Conservation (phyloP, 2,329 filamentous ascomycete species). For the Phyllosticta capitalensis region DNA sequence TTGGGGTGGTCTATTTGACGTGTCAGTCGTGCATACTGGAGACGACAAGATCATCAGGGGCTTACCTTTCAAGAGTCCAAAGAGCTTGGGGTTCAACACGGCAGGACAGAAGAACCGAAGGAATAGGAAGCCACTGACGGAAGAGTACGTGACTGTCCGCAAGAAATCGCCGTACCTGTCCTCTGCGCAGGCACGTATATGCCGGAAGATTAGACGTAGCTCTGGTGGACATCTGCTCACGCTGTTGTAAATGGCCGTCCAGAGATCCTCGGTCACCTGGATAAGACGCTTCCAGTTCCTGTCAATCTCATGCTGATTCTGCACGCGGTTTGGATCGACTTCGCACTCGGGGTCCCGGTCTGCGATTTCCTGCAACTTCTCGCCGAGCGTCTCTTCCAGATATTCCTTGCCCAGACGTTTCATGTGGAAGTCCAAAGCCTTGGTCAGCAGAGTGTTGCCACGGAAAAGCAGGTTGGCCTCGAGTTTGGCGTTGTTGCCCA, state of each 20-base stretch:
- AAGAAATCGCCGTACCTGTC: conserved; percentile 91
- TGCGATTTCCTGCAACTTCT: conserved; percentile 82
- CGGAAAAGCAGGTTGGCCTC: conserved; percentile 94
- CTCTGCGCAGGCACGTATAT: conserved; percentile 84
- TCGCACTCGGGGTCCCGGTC: conserved; percentile 87
- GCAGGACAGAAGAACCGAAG: conserved; percentile 92
- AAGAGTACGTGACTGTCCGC: conserved; percentile 82
- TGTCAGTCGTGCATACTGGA: conserved; percentile 15
- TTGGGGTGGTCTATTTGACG: conserved; percentile 61
- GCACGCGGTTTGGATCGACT: conserved; percentile 77
- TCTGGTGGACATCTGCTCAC: conserved; percentile 68
- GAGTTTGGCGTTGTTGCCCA: conserved; percentile 67
- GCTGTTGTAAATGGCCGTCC: conserved; percentile 73
- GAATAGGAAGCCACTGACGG: conserved; percentile 90
- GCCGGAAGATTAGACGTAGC: conserved; percentile 76
- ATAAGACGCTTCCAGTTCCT: conserved; percentile 76
- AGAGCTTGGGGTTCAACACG: conserved; percentile 91
- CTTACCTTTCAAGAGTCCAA: conserved; percentile 66
- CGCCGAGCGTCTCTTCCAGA: conserved; percentile 74
- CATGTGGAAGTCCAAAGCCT: conserved; percentile 93
- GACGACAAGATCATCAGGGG: background rate
- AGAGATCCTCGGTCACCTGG: conserved; percentile 68
- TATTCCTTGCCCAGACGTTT: conserved; percentile 87
- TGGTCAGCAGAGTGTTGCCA: conserved; percentile 88
- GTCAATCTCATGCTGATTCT: conserved; percentile 58